These are phyloP conservation scores for Mentha longifolia DNA, from an alignment of 257 asterid genomes.

Conservation along the genomic window DNA sequence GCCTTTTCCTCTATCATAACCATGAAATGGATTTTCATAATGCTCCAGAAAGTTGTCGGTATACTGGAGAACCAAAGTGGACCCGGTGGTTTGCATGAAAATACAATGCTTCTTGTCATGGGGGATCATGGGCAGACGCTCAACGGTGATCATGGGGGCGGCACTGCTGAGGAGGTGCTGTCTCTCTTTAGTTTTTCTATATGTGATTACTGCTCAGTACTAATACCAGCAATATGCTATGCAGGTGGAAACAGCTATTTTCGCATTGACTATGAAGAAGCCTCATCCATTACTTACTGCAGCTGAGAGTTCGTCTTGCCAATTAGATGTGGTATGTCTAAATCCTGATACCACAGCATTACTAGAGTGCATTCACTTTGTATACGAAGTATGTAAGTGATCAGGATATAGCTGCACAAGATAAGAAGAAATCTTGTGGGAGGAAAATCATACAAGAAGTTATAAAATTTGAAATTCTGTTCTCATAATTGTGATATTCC, in stretches of 20 bases:
- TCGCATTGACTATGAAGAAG: slow-evolving; percentile 76
- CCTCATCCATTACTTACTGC: slow-evolving; percentile 49
- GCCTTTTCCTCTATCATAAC: slow-evolving; percentile 18
- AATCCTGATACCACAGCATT: slow-evolving; percentile 19
- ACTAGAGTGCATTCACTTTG: slow-evolving; percentile 24
- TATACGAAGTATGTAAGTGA: too few relatives aligned
- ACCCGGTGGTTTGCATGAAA: slow-evolving; percentile 90
- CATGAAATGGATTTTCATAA: slow-evolving; percentile 28
- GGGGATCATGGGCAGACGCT: slow-evolving; percentile 99
- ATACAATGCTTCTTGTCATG: slow-evolving; percentile 96
- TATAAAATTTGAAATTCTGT: slow-evolving; percentile 28
- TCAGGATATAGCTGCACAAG: too few relatives aligned
- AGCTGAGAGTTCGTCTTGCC: slow-evolving; percentile 60
- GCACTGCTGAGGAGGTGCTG: slow-evolving; percentile 88
- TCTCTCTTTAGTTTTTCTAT: slow-evolving; percentile 36
- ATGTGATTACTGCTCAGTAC: slow-evolving; percentile 13
- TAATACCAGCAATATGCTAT: slow-evolving; percentile 37
- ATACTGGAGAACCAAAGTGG: slow-evolving; percentile 76
- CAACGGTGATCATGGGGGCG: slow-evolving; percentile 98
- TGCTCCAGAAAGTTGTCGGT: slow-evolving; percentile 68
- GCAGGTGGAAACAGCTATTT: slow-evolving; percentile 92
- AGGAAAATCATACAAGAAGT: slow-evolving; percentile 17
- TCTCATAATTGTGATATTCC: slow-evolving; percentile 24
- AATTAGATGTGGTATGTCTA: slow-evolving; percentile 65
- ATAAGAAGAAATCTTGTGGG: slow-evolving; percentile 18